Percentiles rank a stretch among this genome's conserved stretches.
Evolutionary conservation across 2,329 filamentous ascomycete genomes (phyloP).

Genomic region (Daldinia sp.): DNA sequence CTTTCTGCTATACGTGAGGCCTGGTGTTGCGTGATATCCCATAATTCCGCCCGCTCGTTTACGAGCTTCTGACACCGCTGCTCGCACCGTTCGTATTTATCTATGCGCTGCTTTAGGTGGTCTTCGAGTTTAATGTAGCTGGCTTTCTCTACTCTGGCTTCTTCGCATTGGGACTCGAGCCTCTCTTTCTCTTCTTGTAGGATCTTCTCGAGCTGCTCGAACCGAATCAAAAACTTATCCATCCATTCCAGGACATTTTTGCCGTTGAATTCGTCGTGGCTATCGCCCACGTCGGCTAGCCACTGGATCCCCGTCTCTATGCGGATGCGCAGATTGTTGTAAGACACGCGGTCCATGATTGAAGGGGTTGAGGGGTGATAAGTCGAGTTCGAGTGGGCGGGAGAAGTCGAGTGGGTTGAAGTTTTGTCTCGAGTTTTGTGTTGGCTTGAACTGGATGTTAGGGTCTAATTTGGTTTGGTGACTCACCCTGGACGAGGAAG

Average conservation of each 20-base stretch:
- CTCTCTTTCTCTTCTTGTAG: neutral
- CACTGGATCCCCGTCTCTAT: neutral
- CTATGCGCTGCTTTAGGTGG: neutral
- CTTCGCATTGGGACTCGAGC: neutral
- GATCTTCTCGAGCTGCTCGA: neutral
- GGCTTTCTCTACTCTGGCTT: neutral
- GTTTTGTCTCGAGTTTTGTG: too few relatives aligned
- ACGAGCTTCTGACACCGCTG: too few relatives aligned
- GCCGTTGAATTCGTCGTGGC: neutral
- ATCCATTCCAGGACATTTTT: neutral
- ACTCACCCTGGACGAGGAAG: too few relatives aligned
- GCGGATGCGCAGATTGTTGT: neutral
- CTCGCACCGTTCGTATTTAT: too few relatives aligned
- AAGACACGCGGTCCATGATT: constrained; percentile 17
- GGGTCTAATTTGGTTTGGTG: too few relatives aligned
- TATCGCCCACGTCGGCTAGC: neutral
- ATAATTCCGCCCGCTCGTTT: neutral
- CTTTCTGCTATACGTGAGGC: neutral
- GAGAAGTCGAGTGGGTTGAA: too few relatives aligned
- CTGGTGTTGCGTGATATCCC: neutral
- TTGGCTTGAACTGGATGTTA: too few relatives aligned
- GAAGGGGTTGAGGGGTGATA: too few relatives aligned
- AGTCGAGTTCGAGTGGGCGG: too few relatives aligned
- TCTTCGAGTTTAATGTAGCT: neutral
- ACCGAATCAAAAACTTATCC: neutral